Evolutionary conservation across 306 rosid species (phyloP).

Genomic region (Gynostemma pentaphyllum): DNA sequence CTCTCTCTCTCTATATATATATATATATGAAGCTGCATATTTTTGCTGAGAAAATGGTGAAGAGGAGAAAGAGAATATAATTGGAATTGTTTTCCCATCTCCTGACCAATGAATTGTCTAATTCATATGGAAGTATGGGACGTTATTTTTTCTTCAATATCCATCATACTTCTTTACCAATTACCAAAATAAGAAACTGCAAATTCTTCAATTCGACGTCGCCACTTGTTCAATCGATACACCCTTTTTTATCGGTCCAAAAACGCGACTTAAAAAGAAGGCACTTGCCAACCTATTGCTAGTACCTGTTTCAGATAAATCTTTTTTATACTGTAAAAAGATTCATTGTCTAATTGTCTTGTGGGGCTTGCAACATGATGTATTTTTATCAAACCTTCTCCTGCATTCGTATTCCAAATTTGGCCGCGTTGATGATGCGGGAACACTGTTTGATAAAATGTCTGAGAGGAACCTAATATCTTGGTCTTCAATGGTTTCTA

Average conservation of each 20-base stretch:
- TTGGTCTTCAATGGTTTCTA: slow-evolving; percentile 79
- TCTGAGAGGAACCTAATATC: slow-evolving; percentile 48
- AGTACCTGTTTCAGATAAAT: slow-evolving; percentile 14
- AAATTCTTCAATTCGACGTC: slow-evolving; percentile 18
- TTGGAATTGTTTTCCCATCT: neutral
- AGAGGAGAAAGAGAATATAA: neutral
- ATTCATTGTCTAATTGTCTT: slow-evolving; percentile 51
- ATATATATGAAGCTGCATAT: no score
- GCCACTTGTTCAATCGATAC: slow-evolving; percentile 18
- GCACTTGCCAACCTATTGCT: slow-evolving; percentile 45
- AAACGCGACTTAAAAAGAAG: slow-evolving; percentile 25
- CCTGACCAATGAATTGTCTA: neutral
- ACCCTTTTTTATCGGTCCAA: slow-evolving; percentile 14
- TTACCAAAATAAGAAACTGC: neutral
- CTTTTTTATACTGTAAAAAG: slow-evolving; percentile 19
- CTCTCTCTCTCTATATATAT: no score
- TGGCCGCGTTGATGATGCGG: slow-evolving; percentile 30
- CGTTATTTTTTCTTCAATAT: slow-evolving; percentile 1
- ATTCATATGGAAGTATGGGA: neutral
- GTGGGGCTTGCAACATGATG: slow-evolving; percentile 43
- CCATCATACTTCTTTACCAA: neutral
- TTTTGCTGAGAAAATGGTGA: neutral
- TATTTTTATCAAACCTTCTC: slow-evolving; percentile 56
- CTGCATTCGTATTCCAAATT: slow-evolving; percentile 27
- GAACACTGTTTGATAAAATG: slow-evolving; percentile 55